Evolutionary conservation across 2,329 filamentous ascomycete genomes (phyloP), one percentile per base, ranked within the genome.

Genomic region (Gaeumannomyces sp.): DNA sequence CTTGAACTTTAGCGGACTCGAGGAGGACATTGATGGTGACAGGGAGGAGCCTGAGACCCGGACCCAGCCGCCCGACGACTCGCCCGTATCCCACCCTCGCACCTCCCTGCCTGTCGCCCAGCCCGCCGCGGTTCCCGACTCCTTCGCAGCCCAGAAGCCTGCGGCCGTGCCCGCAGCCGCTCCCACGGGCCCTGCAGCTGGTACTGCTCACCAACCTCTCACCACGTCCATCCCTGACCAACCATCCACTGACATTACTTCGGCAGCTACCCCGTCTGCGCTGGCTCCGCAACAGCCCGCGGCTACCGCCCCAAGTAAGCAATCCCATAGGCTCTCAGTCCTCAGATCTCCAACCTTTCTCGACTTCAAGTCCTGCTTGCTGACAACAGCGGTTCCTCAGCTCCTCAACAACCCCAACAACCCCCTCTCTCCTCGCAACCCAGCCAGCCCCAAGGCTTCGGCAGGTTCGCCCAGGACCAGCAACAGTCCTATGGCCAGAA

Each of bases 31-130:
- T 68, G 95, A 98, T 73, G 93, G 94, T 68, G 93, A 97, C 73
- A 88, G 93, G 68, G 95, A 99, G 79, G 93, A 98, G 76, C 89
- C 94, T 57, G 94, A 98, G 82, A 98, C 95, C 65, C 89, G 94
- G 72, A 89, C 92, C 69, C 94, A 97, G 74, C 93, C 94, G 68
- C 94, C 94, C 33, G 92, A 94, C 70, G 93, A 97, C 74, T 97
- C 95, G 25, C 95, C 95, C 50, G 87, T 94, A 67, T 85, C 92
- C 64, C 88, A 91, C 69, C 94, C 95, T 68, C 88, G 93, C 71
- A 89, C 95, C 67, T 91, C 94, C 16, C 84, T 98, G 31, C 93
- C 93, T 53, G 87, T 85, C 22, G 74, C 80, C 27, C 84, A 87
- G 67, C 77, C 83, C 25, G 77, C 82, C 38, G 71, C 83, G 11